Evolutionary conservation across 768 basidiomycete genomes (phyloP).

Genomic region (Calocera viscosa): DNA sequence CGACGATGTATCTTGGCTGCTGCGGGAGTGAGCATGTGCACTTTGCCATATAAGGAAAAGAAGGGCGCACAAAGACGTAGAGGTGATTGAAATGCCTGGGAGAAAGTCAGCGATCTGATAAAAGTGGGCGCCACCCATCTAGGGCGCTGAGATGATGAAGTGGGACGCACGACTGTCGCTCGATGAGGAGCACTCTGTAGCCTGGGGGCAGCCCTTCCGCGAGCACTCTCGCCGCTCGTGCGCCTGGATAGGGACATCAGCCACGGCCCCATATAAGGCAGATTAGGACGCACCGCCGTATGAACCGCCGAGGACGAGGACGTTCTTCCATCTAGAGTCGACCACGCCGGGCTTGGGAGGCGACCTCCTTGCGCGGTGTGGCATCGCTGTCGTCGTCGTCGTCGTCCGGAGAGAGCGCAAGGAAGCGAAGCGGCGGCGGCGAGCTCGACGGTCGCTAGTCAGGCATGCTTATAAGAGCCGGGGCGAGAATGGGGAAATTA

Average conservation of each 20-base stretch:
- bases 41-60: neutral
- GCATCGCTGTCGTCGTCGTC: neutral
- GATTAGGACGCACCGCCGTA: conserved; percentile 2
- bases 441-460: too few relatives aligned
- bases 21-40: neutral
- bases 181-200: neutral
- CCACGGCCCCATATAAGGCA: neutral
- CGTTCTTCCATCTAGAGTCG: neutral
- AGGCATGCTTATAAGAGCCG: too few relatives aligned
- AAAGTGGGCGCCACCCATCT: neutral
- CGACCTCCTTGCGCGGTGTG: neutral
- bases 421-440: too few relatives aligned
- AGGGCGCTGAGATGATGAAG: neutral
- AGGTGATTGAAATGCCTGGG: conserved; percentile 2
- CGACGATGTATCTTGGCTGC: conserved; percentile 27
- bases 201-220: neutral
- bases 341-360: neutral
- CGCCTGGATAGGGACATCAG: neutral
- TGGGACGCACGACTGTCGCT: neutral
- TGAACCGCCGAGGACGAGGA: neutral
- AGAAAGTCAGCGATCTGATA: neutral
- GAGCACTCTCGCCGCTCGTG: neutral
- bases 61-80: conserved; percentile 3
- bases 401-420: too few relatives aligned
- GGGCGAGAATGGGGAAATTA: too few relatives aligned